Evolutionary conservation across 1,284 basidiomycete species (phyloP).

Genomic region (Cutaneotrichosporon sp.): DNA sequence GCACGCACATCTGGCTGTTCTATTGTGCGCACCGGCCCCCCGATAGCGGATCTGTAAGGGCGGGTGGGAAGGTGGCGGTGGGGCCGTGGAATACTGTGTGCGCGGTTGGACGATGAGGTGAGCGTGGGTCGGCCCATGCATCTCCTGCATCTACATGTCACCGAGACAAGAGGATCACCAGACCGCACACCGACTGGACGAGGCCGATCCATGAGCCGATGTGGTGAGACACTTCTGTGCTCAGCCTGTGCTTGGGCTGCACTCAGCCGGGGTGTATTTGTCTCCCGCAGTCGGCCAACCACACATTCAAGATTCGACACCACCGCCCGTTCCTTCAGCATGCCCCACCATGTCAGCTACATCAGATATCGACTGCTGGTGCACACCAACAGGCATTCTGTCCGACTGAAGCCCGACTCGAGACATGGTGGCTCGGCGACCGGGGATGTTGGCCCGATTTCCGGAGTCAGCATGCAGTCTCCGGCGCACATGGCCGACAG

Average conservation of each 20-base stretch:
- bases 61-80: not conserved
- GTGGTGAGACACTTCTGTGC: not conserved
- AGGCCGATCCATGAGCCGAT: not conserved
- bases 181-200: no score
- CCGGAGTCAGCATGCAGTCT: no score
- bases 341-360: not conserved
- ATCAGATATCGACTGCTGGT: no score
- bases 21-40: not conserved
- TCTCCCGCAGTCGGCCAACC: not conserved
- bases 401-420: no score
- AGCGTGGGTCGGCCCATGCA: not conserved
- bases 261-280: not conserved
- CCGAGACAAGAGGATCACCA: no score
- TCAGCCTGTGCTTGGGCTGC: not conserved
- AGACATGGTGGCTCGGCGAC: no score
- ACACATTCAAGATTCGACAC: not conserved
- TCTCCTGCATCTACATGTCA: not conserved
- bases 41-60: not conserved
- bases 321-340: not conserved
- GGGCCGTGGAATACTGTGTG: not conserved
- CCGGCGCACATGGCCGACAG: no score
- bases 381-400: no score
- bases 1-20: no score
- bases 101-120: not conserved
- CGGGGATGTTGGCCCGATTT: no score